Evolutionary conservation across 495 filamentous ascomycete genomes (phyloP), one percentile per base, ranked within the genome.

Genomic region (Arthonia radiata): DNA sequence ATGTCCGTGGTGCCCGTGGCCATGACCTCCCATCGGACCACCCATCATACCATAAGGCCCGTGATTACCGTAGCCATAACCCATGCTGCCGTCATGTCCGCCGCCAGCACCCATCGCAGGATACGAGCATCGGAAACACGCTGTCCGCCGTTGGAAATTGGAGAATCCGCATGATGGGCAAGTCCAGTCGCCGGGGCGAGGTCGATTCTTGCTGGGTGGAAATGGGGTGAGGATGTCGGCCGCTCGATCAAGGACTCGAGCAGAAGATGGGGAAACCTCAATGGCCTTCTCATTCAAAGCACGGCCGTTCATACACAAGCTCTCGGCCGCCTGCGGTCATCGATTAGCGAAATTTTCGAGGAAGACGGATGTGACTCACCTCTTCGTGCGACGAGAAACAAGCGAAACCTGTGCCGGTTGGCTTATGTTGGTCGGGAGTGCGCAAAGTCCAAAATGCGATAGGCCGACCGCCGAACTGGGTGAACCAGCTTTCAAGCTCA

Each of bases 381-480:
- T 97, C 86, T 64, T 97, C 86, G 40, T 97, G 86, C 15, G 83
- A 93, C 28, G 86, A 93, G 44, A 97, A 97, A 17, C 94, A 81
- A 13, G 83, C 86, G 48, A 97, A 97, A 14, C 86, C 86, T 23
- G 82, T 82, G 12, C 86, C 86, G 5, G 83, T 94, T 12, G 86
- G 86, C 57, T 97, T 97, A 53, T 93, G 83, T 48, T 94, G 86
- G 47, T 97, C 86, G 7, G 86, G 86, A 13, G 86, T 94, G 23
- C 86, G 78, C 28, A 97, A 57, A 12, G 86, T 97, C 83, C 83
- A 97, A 51, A 97, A 97, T 13, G 83, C 83, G 54, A 94, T 94
- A n/a, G 86, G 86, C 11, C 86, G 75, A 23, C 86, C 86, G 30
- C 86, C 83, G 40, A 90, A 97, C 44, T 97, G 86, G 14, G 86